Base-by-base conservation (phyloP, 2,329 filamentous ascomycete genomes). In the Aspergillus pseudotamarii region DNA sequence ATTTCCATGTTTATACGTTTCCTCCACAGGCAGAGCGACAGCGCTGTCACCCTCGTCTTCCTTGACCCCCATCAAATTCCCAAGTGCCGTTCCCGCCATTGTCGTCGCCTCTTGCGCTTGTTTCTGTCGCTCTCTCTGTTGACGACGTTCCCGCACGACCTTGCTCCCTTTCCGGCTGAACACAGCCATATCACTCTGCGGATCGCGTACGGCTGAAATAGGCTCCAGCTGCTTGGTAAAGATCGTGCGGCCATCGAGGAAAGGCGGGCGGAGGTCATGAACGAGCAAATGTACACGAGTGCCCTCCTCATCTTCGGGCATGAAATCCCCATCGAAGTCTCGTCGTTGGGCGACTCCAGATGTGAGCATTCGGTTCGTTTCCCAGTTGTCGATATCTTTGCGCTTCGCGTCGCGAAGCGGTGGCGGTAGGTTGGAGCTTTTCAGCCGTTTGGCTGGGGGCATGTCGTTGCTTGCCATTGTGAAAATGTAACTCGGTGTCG, bases 181-280 rank as follows among this genome's bases (percentile, higher is more conserved):
- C 1, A 99, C 94, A 1, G 95, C 95, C 95, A 99, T 97, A 74
- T 99, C 95, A 75, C 96, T 99, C 78, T 98, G 94, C 30, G 91
- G 89, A 76, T 99, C 95, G 58, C 91, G 87, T 16, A 99, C 92
- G 0, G 95, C 96, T 0, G 94, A 93, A 1, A 99, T 91, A 0
- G 95, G 96, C 63, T 99, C 95, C 26, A 98, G 78, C 77, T 99
- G 96, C 78, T 97, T 98, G 4, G 95, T 99, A 76, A 99, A 99
- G 62, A 99, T 91, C 23, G 91, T 98, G 71, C 93, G 89, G 28
- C 95, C 95, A 79, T 99, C 94, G 55, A 99, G 81, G 73, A 99
- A 99, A 0, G 95, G 96, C 11, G 95, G 95, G 67, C 92, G 91
- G 43, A 99, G 84, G 72, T 99, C 94, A 77, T 99, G 95, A 1